Percentiles rank a stretch among this genome's conserved stretches.
phyloP scores from a whole-genome alignment of 2,329 filamentous ascomycete genomes.

The Trichoderma citrinoviride region DNA sequence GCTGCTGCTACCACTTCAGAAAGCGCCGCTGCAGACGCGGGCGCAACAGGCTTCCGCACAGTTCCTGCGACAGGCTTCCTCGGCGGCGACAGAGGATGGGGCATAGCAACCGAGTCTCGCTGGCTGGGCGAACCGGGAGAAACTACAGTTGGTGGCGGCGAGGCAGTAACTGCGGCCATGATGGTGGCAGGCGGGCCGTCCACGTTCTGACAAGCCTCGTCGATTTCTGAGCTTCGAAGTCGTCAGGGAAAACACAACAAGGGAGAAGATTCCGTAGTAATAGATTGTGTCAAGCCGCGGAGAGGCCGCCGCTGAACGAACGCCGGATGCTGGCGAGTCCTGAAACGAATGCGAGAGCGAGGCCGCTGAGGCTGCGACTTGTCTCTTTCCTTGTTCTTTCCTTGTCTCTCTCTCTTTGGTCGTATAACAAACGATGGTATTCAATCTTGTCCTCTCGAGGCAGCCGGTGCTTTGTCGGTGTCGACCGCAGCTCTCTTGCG shows the following conservation, averaged over 20 bases:
- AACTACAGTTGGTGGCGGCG: constrained; percentile 34
- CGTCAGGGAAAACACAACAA: neutral
- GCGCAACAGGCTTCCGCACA: constrained; percentile 39
- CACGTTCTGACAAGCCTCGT: constrained; percentile 13
- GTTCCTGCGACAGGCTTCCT: constrained; percentile 27
- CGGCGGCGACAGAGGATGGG: constrained; percentile 15
- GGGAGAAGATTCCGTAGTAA: neutral
- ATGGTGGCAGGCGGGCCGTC: constrained; percentile 21
- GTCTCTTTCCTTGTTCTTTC: neutral
- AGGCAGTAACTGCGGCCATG: constrained; percentile 38
- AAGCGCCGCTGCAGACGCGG: constrained; percentile 28
- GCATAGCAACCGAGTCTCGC: constrained; percentile 9
- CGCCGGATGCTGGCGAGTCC: neutral
- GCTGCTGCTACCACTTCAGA: constrained; percentile 36
- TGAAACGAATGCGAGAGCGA: constrained; percentile 1
- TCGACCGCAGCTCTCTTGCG: neutral
- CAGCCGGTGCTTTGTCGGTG: neutral
- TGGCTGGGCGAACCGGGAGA: constrained; percentile 27
- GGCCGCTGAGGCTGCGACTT: neutral
- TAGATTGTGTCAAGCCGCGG: neutral
- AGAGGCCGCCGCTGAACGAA: constrained; percentile 4
- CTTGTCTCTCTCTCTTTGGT: neutral
- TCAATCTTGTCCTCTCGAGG: neutral
- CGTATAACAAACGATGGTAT: neutral
- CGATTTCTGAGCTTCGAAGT: neutral